Conservation (phyloP, 495 filamentous ascomycete genomes). For the Friedmanniomyces simplex region DNA sequence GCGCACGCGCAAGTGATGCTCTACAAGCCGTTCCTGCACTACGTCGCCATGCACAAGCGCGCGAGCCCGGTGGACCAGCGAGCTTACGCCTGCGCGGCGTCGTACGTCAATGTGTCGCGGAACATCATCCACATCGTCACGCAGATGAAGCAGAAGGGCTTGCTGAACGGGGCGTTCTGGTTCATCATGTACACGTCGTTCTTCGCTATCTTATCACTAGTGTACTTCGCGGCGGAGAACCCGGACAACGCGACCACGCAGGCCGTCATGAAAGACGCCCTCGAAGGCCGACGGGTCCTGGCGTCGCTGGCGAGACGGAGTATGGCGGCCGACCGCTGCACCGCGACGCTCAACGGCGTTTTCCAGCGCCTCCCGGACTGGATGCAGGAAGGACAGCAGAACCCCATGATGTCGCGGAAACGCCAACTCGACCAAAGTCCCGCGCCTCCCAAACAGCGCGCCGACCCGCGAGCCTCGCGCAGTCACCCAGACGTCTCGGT, state of each 20-base stretch:
- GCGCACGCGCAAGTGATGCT: conserved; percentile 91
- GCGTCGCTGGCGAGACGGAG: conserved; percentile 68
- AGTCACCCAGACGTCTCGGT: conserved; percentile 21
- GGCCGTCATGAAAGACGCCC: conserved; percentile 72
- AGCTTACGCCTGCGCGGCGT: conserved; percentile 85
- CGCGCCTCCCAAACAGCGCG: not conserved
- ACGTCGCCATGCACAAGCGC: conserved; percentile 63
- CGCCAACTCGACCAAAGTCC: conserved; percentile 12
- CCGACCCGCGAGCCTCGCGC: conserved; percentile 20
- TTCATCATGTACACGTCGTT: conserved; percentile 95
- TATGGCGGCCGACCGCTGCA: conserved; percentile 78
- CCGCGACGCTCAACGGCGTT: conserved; percentile 55
- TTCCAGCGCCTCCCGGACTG: conserved; percentile 18
- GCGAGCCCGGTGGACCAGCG: conserved; percentile 66
- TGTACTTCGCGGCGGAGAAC: conserved; percentile 88
- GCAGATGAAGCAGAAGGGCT: conserved; percentile 73
- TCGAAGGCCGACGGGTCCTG: conserved; percentile 73
- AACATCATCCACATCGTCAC: conserved; percentile 89
- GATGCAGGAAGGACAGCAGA: conserved; percentile 21
- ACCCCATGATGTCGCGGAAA: conserved; percentile 25
- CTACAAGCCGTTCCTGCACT: conserved; percentile 91
- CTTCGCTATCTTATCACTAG: conserved; percentile 79
- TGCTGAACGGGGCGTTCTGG: conserved; percentile 89
- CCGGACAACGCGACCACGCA: conserved; percentile 64
- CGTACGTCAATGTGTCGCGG: conserved; percentile 79